These are phyloP conservation scores for Digitaria exilis DNA, from an alignment of 202 grass and related monocot genomes.

Conservation along the genomic window DNA sequence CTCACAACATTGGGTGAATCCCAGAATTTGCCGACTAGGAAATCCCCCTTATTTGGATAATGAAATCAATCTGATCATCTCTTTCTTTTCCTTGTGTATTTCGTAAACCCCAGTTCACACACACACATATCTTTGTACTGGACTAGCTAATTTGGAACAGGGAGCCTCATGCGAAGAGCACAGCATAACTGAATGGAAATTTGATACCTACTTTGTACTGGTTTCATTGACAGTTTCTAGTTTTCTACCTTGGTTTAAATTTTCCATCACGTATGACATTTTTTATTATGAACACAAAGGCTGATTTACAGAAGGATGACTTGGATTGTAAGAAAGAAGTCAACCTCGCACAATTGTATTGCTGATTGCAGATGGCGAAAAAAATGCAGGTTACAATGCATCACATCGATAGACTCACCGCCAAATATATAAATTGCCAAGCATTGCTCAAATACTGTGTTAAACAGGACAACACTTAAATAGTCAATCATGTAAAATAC, in stretches of 20 bases:
- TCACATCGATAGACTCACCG: neutral
- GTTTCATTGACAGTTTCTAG: neutral
- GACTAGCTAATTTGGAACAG: neutral
- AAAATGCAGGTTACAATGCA: no score
- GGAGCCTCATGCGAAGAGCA: neutral
- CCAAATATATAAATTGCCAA: neutral
- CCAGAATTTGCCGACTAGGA: neutral
- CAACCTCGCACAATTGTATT: neutral
- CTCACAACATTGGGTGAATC: neutral
- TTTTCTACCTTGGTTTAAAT: neutral
- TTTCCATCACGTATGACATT: neutral
- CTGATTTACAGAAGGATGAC: neutral
- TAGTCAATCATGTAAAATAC: slow-evolving; percentile 33
- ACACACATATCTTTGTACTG: slow-evolving; percentile 9
- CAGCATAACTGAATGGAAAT: neutral
- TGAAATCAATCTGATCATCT: no score
- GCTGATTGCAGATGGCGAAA: neutral
- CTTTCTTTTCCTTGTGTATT: neutral
- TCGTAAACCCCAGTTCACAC: neutral
- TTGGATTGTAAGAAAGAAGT: neutral
- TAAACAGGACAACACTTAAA: slow-evolving; percentile 42
- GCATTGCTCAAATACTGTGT: slow-evolving; percentile 16
- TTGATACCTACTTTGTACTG: neutral
- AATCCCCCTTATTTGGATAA: neutral
- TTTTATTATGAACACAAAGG: neutral